phyloP scores from a whole-genome alignment of 495 filamentous ascomycete genomes.

The Aspergillus sparsus region DNA sequence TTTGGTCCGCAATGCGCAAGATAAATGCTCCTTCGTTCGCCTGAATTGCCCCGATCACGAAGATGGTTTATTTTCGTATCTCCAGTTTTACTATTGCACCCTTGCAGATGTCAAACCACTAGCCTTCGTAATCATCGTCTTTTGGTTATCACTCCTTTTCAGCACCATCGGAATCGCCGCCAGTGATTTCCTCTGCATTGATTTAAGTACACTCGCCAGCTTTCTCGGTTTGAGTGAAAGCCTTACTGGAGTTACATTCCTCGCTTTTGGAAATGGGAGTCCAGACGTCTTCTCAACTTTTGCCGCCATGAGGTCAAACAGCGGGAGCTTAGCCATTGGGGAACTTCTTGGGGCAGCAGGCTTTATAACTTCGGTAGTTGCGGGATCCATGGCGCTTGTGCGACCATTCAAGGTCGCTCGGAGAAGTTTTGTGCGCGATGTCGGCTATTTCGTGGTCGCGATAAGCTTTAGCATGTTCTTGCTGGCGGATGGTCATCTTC shows the following conservation, averaged over 20 bases:
- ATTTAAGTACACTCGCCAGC: conserved; percentile 86
- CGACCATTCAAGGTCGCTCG: conserved; percentile 88
- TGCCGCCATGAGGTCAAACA: conserved; percentile 95
- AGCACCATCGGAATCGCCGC: conserved; percentile 98
- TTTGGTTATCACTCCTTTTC: conserved; percentile 91
- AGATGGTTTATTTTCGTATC: conserved; percentile 85
- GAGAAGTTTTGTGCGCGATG: conserved; percentile 87
- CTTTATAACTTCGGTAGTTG: conserved; percentile 96
- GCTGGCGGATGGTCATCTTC: conserved; percentile 79
- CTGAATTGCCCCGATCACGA: conserved; percentile 86
- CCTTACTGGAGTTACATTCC: conserved; percentile 92
- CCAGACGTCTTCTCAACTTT: conserved; percentile 99
- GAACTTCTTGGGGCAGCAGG: conserved; percentile 94
- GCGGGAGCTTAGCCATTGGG: conserved; percentile 91
- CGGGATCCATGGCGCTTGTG: conserved; percentile 96
- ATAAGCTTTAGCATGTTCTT: conserved; percentile 86
- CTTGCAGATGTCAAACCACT: conserved; percentile 68
- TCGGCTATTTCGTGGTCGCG: conserved; percentile 89
- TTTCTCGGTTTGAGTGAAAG: conserved; percentile 93
- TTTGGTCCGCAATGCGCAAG: conserved; percentile 68
- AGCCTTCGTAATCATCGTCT: conserved; percentile 71
- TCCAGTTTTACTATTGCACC: conserved; percentile 88
- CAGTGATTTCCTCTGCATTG: conserved; percentile 96
- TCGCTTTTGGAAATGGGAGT: conserved; percentile 98
- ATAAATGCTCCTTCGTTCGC: conserved; percentile 86